Conservation (phyloP, 2,329 filamentous ascomycete species). For the Arthrobotrys megalospora region DNA sequence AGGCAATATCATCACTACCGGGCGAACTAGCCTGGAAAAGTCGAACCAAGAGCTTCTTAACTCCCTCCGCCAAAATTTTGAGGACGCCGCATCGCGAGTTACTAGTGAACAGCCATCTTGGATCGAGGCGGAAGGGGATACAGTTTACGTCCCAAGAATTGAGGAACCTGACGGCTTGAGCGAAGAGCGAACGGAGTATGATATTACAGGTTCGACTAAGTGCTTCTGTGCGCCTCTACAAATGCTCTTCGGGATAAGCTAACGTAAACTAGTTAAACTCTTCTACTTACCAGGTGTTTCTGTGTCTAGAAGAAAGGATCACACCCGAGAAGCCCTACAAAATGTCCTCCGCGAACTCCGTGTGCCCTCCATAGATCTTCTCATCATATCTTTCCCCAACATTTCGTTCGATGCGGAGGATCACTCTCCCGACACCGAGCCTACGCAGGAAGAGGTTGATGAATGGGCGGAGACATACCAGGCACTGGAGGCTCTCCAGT, state of each 20-base stretch:
- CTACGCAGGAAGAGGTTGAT: constrained; percentile 64
- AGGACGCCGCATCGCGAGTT: constrained; percentile 69
- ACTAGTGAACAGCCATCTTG: constrained; percentile 60
- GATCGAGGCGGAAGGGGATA: constrained; percentile 64
- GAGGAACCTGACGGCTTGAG: constrained; percentile 75
- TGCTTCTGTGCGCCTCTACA: background rate
- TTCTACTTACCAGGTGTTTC: constrained; percentile 87
- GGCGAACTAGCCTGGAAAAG: constrained; percentile 81
- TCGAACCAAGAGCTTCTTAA: constrained; percentile 95
- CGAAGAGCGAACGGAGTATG: constrained; percentile 85
- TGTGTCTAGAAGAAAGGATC: constrained; percentile 75
- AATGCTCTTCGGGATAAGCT: background rate
- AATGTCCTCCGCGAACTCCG: constrained; percentile 85
- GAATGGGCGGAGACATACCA: constrained; percentile 62
- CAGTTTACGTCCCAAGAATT: constrained; percentile 40
- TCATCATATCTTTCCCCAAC: constrained; percentile 93
- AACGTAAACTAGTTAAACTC: constrained; percentile 80
- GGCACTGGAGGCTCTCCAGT: constrained; percentile 80
- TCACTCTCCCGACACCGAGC: constrained; percentile 68
- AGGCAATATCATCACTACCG: constrained; percentile 87
- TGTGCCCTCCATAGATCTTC: constrained; percentile 82
- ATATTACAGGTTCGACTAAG: constrained; percentile 62
- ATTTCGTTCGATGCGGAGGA: constrained; percentile 90
- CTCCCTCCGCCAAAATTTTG: constrained; percentile 86
- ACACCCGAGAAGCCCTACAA: constrained; percentile 83